Base-by-base conservation (phyloP, 2,329 filamentous ascomycete genomes). In the Fusarium equiseti region DNA sequence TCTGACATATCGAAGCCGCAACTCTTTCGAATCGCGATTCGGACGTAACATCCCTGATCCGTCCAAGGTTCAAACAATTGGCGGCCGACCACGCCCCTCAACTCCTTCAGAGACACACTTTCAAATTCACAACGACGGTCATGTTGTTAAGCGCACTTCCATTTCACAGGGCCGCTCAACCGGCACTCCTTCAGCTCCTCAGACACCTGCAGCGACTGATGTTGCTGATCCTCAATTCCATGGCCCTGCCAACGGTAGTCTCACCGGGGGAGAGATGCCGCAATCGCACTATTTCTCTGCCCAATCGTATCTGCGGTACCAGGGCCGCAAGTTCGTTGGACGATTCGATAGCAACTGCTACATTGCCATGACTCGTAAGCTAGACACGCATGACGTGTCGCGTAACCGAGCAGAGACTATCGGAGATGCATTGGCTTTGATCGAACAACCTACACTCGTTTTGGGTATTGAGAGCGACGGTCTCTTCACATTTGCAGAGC, bases 291-390 rank as follows among this genome's bases (percentile, higher is more conserved):
- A 98, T 81, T 99, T 98, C 82, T 98, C 96, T 1, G 96, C 96
- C 1, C 96, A 99, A 80, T 98, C 95, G 1, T 99, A 99, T 81
- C 88, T 99, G 45, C 92, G 96, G 22, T 99, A 99, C 81, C 96
- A 99, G 81, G 95, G 94, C 59, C 89, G 91, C 75, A 99, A 99
- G 81, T 99, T 99, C 76, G 96, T 98, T 75, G 94, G 93, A 80
- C 92, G 96, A 12, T 99, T 98, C 80, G 96, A 99, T 81, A 93
- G 94, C 76, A 99, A 99, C 80, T 99, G 96, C 83, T 99, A 99
- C 83, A 98, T 99, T 74, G 95, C 96, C 73, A 98, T 99, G 81
- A 98, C 96, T 7, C 92, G 96, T 76, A 99, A 99, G 81, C 88
- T 99, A 18, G 96, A 99, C 79, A 98, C 96, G 0, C 96, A 99